Evolutionary conservation across 2,329 filamentous ascomycete genomes (phyloP), one percentile per base, ranked within the genome.

Genomic region (Arachnopeziza araneosa): DNA sequence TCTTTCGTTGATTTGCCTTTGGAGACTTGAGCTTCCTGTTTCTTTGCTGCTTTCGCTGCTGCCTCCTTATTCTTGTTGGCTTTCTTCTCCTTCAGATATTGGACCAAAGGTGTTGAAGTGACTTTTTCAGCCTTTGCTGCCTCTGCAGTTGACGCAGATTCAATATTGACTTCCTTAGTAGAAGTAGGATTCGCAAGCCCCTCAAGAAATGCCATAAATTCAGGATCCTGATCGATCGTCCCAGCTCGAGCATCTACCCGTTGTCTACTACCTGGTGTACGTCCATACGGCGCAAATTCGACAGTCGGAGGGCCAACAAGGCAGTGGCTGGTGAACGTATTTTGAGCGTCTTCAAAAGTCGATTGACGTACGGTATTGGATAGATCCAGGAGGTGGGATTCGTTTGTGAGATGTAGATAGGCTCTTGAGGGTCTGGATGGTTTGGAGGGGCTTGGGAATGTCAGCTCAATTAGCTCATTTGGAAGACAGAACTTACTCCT

Each of bases 181-280:
- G 77, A 76, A 9, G 75, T 74, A 1, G 83, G 83, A 67, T 96
- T 91, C 1, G 93, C 96, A 53, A 98, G 81, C 57, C 84, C 89
- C 73, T 96, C 90, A 8, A 99, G 81, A 72, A 98, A 99, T 24
- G 87, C 86, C 78, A 97, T 96, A 69, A 97, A 99, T 68, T 98
- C 95, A 0, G 91, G 86, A 70, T 99, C 95, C 72, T 96, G 92
- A 69, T 99, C 95, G 66, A 99, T 98, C 2, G 92, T 96, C 57
- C 93, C 95, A 73, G 96, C 91, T 17, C 93, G 87, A 57, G 86
- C 85, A 77, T 99, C 95, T 57, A 85, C 84, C 36, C 91, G 86
- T 55, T 84, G 84, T 72, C 90, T 91, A 44, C 81, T 83, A 61
- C 84, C 84, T 1, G 93, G 91, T 1, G 91, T 83, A 69, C 93